Conservation (phyloP, 495 filamentous ascomycete species). For the Letharia columbiana region DNA sequence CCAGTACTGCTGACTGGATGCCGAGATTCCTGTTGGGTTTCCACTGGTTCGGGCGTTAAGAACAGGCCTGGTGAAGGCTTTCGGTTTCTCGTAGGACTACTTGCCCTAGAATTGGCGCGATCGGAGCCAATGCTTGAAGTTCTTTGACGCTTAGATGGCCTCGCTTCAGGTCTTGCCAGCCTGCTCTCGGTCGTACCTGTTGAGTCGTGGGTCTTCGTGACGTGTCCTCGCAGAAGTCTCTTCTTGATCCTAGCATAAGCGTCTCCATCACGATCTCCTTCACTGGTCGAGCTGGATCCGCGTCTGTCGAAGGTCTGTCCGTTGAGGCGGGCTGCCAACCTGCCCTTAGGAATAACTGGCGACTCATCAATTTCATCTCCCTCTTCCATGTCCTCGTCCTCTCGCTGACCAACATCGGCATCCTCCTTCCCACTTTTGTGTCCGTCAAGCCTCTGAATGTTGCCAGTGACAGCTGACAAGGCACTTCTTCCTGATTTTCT, state of each 20-base stretch:
- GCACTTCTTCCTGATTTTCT: constrained; percentile 14
- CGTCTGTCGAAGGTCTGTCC: constrained; percentile 23
- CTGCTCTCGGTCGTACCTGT: constrained; percentile 21
- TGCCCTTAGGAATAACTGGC: constrained; percentile 55
- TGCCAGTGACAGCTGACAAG: constrained; percentile 5
- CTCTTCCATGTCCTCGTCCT: constrained; percentile 25
- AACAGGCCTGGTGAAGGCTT: constrained; percentile 35
- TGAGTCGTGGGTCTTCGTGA: neutral
- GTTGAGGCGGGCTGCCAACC: constrained; percentile 62
- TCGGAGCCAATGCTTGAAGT: neutral
- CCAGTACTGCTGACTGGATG: constrained; percentile 20
- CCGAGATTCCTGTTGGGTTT: constrained; percentile 13
- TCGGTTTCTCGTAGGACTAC: neutral
- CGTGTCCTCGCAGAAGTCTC: constrained; percentile 14
- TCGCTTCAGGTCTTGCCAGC: constrained; percentile 8
- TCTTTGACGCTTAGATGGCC: neutral
- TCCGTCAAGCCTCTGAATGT: constrained; percentile 6
- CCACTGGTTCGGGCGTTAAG: constrained; percentile 26
- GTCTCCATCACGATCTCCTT: constrained; percentile 19
- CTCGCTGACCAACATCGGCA: constrained; percentile 25
- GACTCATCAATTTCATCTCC: constrained; percentile 41
- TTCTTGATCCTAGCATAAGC: constrained; percentile 25
- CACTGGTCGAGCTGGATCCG: constrained; percentile 18
- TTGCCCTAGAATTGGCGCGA: neutral
- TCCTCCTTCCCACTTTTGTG: constrained; percentile 8